A percentile compares a stretch with the other conserved stretches of the same genome.
phyloP scores from a whole-genome alignment of 306 rosid genomes.

The Abrus precatorius region DNA sequence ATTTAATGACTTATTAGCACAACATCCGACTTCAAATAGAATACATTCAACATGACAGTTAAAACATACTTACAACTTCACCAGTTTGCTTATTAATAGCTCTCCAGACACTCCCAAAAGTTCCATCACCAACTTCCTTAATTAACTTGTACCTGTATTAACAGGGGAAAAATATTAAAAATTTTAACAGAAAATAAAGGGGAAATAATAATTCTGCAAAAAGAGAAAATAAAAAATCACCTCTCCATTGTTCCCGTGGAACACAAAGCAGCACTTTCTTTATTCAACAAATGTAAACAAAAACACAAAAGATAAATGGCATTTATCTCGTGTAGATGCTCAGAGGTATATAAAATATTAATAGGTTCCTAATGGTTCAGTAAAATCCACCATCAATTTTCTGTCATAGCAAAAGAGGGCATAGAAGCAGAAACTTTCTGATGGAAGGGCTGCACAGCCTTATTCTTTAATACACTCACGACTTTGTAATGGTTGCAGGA shows the following conservation, averaged over 20 bases:
- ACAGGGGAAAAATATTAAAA: conserved; percentile 1
- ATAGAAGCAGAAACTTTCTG: conserved; percentile 70
- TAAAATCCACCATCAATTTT: conserved; percentile 80
- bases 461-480: conserved; percentile 68
- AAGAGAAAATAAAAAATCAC: conserved; percentile 53
- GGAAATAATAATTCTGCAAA: conserved; percentile 2
- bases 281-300: conserved; percentile 69
- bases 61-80: conserved; percentile 84
- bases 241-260: conserved; percentile 82
- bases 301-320: conserved; percentile 65
- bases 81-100: conserved; percentile 92
- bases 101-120: conserved; percentile 97
- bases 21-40: conserved; percentile 5
- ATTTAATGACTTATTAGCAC: conserved; percentile 20
- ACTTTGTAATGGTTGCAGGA: conserved; percentile 56
- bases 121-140: conserved; percentile 99
- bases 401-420: conserved; percentile 61
- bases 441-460: conserved; percentile 75
- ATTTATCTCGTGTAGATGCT: conserved; percentile 74
- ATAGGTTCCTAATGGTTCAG: conserved; percentile 66
- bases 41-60: conserved; percentile 1
- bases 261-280: conserved; percentile 71
- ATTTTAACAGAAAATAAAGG: not conserved
- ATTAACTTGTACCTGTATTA: conserved; percentile 80
- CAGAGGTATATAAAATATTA: conserved; percentile 53